Conservation (phyloP, 2,329 filamentous ascomycete genomes). For the Ceratocystis variospora region DNA sequence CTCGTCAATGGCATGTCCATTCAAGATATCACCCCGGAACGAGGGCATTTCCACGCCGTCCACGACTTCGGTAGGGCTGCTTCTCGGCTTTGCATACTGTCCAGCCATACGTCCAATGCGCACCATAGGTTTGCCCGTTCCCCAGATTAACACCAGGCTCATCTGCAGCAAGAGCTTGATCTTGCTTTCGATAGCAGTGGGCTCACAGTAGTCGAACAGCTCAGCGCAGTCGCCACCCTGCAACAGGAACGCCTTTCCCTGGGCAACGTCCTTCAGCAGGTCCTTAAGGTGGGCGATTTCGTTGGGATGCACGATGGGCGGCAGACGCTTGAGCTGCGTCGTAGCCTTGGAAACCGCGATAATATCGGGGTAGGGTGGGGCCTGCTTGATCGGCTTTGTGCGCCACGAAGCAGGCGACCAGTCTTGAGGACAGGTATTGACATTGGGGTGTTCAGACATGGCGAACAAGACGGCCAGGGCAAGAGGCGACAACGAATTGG, state of each 20-base stretch:
- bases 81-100: conserved; percentile 92
- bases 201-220: conserved; percentile 90
- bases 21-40: conserved; percentile 91
- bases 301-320: conserved; percentile 63
- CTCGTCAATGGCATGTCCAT: conserved; percentile 67
- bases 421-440: neutral
- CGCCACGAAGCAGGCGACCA: conserved; percentile 60
- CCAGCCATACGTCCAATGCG: conserved; percentile 93
- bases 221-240: conserved; percentile 97
- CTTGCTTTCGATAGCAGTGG: conserved; percentile 82
- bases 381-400: conserved; percentile 65
- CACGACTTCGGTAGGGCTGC: conserved; percentile 70
- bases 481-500: neutral
- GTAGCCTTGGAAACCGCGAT: conserved; percentile 45
- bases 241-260: conserved; percentile 81
- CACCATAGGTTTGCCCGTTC: conserved; percentile 65
- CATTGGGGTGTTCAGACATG: neutral
- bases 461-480: neutral
- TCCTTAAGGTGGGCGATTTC: conserved; percentile 71
- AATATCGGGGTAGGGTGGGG: conserved; percentile 53
- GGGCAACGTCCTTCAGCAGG: conserved; percentile 69
- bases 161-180: conserved; percentile 95
- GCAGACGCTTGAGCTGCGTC: conserved; percentile 51
- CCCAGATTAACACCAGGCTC: conserved; percentile 92
- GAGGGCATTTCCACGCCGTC: conserved; percentile 71